phyloP scores from a whole-genome alignment of 1,284 basidiomycete genomes.

The Sphagnurus paluster region DNA sequence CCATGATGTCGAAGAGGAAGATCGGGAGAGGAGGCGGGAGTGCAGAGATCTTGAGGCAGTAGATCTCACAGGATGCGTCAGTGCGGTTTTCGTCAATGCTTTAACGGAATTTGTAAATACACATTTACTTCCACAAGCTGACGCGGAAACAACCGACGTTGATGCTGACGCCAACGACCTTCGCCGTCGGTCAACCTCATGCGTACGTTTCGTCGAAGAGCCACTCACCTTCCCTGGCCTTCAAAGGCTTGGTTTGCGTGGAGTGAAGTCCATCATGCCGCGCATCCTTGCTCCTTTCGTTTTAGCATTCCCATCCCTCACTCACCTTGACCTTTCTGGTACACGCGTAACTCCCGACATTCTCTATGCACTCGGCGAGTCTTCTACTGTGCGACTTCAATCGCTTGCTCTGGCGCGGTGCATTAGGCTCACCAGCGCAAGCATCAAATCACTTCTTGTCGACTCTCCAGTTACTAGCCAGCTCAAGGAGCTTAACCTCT shows the following conservation, averaged over 20 bases:
- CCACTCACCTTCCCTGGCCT: constrained; percentile 73
- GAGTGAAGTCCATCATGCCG: constrained; percentile 76
- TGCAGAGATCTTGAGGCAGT: constrained; percentile 86
- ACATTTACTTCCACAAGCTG: constrained; percentile 55
- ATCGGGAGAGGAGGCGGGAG: constrained; percentile 70
- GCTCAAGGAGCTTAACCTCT: constrained; percentile 83
- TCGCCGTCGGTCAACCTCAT: constrained; percentile 34
- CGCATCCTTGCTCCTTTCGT: constrained; percentile 80
- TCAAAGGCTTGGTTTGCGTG: constrained; percentile 82
- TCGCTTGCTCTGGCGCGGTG: constrained; percentile 90
- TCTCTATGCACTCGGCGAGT: constrained; percentile 66
- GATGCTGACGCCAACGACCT: constrained; percentile 41
- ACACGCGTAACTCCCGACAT: constrained; percentile 83
- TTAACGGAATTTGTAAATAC: constrained; percentile 81
- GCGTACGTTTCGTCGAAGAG: constrained; percentile 40
- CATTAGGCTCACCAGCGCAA: constrained; percentile 77
- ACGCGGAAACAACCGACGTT: constrained; percentile 46
- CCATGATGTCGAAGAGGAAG: constrained; percentile 64
- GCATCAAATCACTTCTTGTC: constrained; percentile 77
- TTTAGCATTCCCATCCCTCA: constrained; percentile 83
- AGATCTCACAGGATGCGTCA: constrained; percentile 94
- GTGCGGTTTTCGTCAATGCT: constrained; percentile 82
- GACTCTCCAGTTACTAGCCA: constrained; percentile 64
- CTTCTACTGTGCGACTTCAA: constrained; percentile 64
- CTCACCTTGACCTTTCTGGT: constrained; percentile 87